phyloP scores from a whole-genome alignment of 2,329 filamentous ascomycete genomes.

The Fusarium falciforme region DNA sequence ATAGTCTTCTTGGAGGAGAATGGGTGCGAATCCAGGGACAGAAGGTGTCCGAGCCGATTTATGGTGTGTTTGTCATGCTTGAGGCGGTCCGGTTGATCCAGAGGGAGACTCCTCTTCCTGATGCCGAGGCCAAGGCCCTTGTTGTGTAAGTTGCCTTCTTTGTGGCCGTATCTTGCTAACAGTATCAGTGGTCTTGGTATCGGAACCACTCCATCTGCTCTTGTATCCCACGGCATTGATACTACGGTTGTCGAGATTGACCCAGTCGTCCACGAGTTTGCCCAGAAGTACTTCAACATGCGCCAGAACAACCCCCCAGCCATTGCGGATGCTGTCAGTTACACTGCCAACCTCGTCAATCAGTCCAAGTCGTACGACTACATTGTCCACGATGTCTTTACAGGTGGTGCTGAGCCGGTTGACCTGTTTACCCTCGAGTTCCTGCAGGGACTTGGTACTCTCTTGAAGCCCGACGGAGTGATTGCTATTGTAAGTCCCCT shows the following conservation, averaged over 20 bases:
- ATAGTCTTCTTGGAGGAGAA: constrained; percentile 92
- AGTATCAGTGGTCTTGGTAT: constrained; percentile 82
- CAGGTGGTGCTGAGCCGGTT: constrained; percentile 91
- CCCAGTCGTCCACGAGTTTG: constrained; percentile 86
- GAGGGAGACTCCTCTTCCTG: constrained; percentile 62
- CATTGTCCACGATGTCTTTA: constrained; percentile 98
- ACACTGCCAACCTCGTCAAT: constrained; percentile 61
- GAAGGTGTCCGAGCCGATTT: constrained; percentile 84
- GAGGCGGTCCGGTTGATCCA: constrained; percentile 89
- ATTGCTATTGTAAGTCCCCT: constrained; percentile 80
- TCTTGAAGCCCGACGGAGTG: constrained; percentile 82
- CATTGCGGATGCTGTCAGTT: constrained; percentile 85
- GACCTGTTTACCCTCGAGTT: constrained; percentile 91
- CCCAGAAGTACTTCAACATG: constrained; percentile 83
- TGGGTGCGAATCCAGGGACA: constrained; percentile 74
- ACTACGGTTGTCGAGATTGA: constrained; percentile 97
- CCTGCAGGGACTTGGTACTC: constrained; percentile 73
- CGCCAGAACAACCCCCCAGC: constrained; percentile 81
- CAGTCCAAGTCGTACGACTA: constrained; percentile 77
- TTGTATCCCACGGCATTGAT: constrained; percentile 88
- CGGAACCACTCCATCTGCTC: constrained; percentile 87
- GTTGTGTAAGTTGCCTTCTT: constrained; percentile 74
- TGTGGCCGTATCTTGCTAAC: constrained; percentile 12
- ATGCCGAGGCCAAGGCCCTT: constrained; percentile 80
- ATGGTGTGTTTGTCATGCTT: constrained; percentile 95